Conservation (phyloP, 2,329 filamentous ascomycete genomes). For the Trichoderma aggressivum region DNA sequence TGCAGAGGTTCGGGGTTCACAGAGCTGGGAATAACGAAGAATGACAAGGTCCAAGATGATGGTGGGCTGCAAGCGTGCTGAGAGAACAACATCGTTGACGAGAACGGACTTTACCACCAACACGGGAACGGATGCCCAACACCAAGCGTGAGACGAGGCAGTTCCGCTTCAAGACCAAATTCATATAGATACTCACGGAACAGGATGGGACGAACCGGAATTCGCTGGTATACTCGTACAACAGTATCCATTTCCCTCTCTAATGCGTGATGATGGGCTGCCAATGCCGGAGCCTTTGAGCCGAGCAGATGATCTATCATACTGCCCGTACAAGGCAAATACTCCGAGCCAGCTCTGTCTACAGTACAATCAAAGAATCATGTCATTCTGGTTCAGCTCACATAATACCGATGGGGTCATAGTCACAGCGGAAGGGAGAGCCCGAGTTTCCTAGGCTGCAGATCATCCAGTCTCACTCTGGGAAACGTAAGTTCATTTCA, state of each 20-base stretch:
- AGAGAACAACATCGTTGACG: background rate
- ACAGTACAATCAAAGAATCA: background rate
- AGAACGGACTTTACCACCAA: background rate
- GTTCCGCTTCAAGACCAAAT: background rate
- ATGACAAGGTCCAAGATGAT: background rate
- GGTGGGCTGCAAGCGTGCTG: background rate
- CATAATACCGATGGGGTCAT: background rate
- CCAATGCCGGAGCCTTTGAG: background rate
- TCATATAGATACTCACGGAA: background rate
- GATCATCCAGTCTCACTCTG: background rate
- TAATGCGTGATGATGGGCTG: background rate
- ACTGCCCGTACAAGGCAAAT: background rate
- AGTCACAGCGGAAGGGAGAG: background rate
- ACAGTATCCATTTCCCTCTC: background rate
- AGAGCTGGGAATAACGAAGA: background rate
- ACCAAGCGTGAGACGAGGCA: background rate
- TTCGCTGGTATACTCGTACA: background rate
- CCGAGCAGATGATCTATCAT: background rate
- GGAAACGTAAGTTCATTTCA: background rate
- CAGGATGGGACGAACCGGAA: background rate
- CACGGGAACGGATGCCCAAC: background rate
- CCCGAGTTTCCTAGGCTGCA: background rate
- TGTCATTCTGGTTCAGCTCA: background rate
- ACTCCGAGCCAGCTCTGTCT: background rate
- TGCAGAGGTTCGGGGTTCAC: background rate